Percentiles rank a stretch among this genome's conserved stretches.
Conservation (phyloP, 2,329 filamentous ascomycete species). For the Ophiognomonia clavigignenti-juglandacearum region DNA sequence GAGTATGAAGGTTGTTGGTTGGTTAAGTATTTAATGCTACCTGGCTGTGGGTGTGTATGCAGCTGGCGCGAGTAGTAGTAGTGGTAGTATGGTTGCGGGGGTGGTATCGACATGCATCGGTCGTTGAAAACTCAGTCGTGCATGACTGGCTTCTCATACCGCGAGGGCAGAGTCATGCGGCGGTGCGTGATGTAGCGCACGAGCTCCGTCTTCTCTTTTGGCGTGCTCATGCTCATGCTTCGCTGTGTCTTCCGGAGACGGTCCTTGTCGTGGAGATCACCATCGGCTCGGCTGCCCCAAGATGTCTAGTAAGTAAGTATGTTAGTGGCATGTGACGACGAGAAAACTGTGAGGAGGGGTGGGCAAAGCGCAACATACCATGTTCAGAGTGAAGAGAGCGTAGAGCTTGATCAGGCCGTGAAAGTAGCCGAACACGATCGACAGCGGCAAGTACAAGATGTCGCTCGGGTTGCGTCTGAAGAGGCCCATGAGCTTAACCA, state of each 20-base stretch:
- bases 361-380: conserved; percentile 61
- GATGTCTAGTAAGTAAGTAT: conserved; percentile 61
- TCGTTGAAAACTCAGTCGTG: neutral
- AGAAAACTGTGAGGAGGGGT: neutral
- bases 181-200: conserved; percentile 41
- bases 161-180: conserved; percentile 26
- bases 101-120: neutral
- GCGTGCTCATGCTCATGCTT: conserved; percentile 37
- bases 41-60: too few relatives aligned
- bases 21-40: neutral
- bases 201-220: conserved; percentile 36
- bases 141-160: conserved; percentile 18
- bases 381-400: conserved; percentile 74
- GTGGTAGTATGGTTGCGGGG: too few relatives aligned
- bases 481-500: conserved; percentile 83
- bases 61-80: too few relatives aligned
- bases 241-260: conserved; percentile 53
- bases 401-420: conserved; percentile 91
- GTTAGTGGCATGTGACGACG: conserved; percentile 7
- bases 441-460: conserved; percentile 74
- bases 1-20: neutral
- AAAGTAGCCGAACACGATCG: conserved; percentile 85
- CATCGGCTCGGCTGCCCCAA: conserved; percentile 91
- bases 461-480: conserved; percentile 82
- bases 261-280: conserved; percentile 74